A percentile compares a stretch with the other conserved stretches of the same genome.
Evolutionary conservation across 73 alveolate genomes (phyloP).

Genomic region (Halteria grandinella): DNA sequence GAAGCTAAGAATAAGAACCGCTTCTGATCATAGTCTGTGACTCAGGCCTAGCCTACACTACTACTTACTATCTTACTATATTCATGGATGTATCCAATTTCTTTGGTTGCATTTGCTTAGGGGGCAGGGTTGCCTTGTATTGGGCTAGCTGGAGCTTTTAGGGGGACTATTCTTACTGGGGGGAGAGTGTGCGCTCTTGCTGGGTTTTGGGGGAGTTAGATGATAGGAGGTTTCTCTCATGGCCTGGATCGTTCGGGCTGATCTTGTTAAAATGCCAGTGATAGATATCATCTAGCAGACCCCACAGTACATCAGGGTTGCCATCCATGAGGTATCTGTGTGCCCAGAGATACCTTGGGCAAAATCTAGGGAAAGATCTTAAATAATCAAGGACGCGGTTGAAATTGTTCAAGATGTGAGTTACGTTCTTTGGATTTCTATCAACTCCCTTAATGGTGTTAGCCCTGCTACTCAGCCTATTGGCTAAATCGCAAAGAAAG

Average conservation of each 20-base stretch:
- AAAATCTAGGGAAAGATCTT: conserved; percentile 65
- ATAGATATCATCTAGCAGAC: conserved; percentile 76
- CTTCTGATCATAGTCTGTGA: too few relatives aligned
- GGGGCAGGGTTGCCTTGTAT: too few relatives aligned
- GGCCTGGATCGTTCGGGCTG: conserved; percentile 67
- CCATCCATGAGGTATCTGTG: conserved; percentile 66
- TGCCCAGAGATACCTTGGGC: conserved; percentile 71
- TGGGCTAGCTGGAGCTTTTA: too few relatives aligned
- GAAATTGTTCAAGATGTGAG: conserved; percentile 56
- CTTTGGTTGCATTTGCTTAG: too few relatives aligned
- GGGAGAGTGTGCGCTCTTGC: too few relatives aligned
- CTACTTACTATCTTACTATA: too few relatives aligned
- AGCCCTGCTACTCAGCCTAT: conserved; percentile 48
- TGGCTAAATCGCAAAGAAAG: conserved; percentile 63
- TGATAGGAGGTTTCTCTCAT: not conserved
- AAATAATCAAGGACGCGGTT: conserved; percentile 64
- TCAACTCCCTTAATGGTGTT: conserved; percentile 74
- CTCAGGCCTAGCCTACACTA: too few relatives aligned
- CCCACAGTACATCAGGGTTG: conserved; percentile 73
- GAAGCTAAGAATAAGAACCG: too few relatives aligned
- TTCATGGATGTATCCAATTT: too few relatives aligned
- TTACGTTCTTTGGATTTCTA: conserved; percentile 67
- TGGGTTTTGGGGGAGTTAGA: not conserved
- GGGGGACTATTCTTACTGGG: too few relatives aligned
- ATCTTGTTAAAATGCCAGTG: conserved; percentile 66